A percentile compares a stretch with the other conserved stretches of the same genome.
Evolutionary conservation across 176 grass and related monocot genomes (phyloP).

Genomic region (Urochloa ruziziensis): DNA sequence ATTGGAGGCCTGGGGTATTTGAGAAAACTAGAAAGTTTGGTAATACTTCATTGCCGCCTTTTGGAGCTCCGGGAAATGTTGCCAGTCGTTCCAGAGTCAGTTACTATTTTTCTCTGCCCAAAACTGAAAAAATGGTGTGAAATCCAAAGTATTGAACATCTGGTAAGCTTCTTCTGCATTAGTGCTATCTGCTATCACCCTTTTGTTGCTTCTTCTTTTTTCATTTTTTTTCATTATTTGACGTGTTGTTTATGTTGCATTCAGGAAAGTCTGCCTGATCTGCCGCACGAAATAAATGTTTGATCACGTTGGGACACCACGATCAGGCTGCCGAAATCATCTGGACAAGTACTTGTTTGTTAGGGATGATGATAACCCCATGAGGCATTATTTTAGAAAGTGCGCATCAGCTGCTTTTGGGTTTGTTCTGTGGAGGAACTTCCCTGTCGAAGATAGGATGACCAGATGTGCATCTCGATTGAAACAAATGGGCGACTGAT

Average conservation of each 20-base stretch:
- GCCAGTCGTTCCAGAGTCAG: background rate
- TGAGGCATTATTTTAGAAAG: background rate
- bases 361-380: background rate
- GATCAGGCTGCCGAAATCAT: background rate
- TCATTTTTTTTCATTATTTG: background rate
- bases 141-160: slow-evolving; percentile 9
- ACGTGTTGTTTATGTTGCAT: background rate
- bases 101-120: slow-evolving; percentile 31
- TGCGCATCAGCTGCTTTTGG: background rate
- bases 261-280: background rate
- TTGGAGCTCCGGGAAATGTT: slow-evolving; percentile 1
- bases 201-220: background rate
- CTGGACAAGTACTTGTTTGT: background rate
- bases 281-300: background rate
- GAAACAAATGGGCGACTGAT: background rate
- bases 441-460: background rate
- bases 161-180: background rate
- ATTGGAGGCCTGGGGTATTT: background rate
- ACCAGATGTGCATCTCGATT: background rate
- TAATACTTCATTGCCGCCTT: slow-evolving; percentile 21
- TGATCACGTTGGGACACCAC: background rate
- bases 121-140: slow-evolving; percentile 43
- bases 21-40: slow-evolving; percentile 24
- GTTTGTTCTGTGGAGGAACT: background rate
- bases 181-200: too few relatives aligned